These are phyloP conservation scores for Diplodia scrobiculata DNA, from an alignment of 2,329 filamentous ascomycete species.

Conservation along the genomic window DNA sequence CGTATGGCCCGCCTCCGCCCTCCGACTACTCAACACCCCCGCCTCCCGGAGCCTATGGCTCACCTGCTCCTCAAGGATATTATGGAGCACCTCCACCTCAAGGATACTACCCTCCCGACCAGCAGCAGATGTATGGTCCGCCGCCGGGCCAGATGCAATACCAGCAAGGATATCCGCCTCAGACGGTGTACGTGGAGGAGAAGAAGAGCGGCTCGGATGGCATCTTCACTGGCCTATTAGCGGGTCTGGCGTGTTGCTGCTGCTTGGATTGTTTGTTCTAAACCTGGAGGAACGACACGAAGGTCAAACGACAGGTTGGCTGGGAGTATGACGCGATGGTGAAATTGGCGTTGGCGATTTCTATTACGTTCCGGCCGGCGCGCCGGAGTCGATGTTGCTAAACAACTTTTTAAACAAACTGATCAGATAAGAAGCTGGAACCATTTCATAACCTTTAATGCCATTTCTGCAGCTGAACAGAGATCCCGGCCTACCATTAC, in stretches of 20 bases:
- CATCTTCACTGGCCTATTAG: conserved; percentile 8
- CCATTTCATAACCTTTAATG: conserved; percentile 6
- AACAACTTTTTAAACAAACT: neutral
- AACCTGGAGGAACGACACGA: neutral
- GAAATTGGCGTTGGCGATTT: neutral
- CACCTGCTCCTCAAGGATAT: conserved; percentile 7
- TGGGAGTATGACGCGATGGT: neutral
- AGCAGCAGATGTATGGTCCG: conserved; percentile 17
- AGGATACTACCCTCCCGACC: conserved; percentile 14
- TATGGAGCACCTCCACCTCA: conserved; percentile 12
- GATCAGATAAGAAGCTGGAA: neutral
- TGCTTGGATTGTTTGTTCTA: conserved; percentile 20
- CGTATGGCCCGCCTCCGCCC: conserved; percentile 14
- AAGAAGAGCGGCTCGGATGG: conserved; percentile 20
- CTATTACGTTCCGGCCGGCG: neutral
- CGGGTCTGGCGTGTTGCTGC: conserved; percentile 18
- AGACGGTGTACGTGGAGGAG: conserved; percentile 9
- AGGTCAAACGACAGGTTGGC: neutral
- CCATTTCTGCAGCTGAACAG: neutral
- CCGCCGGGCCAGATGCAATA: conserved; percentile 19
- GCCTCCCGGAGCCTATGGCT: neutral
- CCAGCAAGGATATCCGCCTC: conserved; percentile 21
- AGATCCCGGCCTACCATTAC: neutral
- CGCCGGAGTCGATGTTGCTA: neutral
- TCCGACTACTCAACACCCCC: conserved; percentile 16